These are phyloP conservation scores for Roridomyces roridus DNA, from an alignment of 768 basidiomycete species.

Conservation along the genomic window DNA sequence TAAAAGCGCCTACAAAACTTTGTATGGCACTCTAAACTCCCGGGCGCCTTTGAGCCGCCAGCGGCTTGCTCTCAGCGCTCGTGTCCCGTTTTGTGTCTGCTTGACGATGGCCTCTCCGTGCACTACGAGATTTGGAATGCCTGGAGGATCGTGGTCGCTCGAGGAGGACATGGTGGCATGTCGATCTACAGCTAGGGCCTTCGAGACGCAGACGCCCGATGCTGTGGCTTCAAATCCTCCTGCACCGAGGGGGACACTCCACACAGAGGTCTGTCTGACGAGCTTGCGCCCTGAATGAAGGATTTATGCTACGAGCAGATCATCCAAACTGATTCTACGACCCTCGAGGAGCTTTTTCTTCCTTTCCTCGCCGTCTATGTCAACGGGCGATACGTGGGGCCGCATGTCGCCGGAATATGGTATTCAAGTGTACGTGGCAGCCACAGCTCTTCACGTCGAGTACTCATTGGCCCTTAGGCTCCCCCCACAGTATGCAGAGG, in stretches of 20 bases:
- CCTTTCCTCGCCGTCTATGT: slow-evolving; percentile 2
- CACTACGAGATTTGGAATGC: slow-evolving; percentile 14
- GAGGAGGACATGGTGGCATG: neutral
- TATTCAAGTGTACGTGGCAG: slow-evolving; percentile 14
- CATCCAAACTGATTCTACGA: neutral
- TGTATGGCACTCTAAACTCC: too few species aligned
- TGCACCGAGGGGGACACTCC: too few species aligned
- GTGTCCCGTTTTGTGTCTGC: too few species aligned
- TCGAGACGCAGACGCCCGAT: too few species aligned
- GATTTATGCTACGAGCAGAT: slow-evolving; percentile 6
- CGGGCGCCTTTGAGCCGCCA: too few species aligned
- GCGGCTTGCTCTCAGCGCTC: too few species aligned
- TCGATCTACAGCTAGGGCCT: neutral
- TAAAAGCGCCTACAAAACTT: too few species aligned
- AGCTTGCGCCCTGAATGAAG: too few species aligned
- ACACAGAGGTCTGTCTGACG: too few species aligned
- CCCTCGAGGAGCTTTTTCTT: slow-evolving; percentile 8
- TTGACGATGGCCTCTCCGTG: too few species aligned
- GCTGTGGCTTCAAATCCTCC: too few species aligned
- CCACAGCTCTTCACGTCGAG: neutral
- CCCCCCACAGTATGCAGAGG: too few species aligned
- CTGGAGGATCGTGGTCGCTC: slow-evolving; percentile 11
- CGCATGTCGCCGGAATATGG: slow-evolving; percentile 13
- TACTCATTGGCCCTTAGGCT: neutral
- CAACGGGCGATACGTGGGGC: slow-evolving; percentile 2